phyloP scores from a whole-genome alignment of 1,284 basidiomycete genomes.

The Rhodotorula glutinis region DNA sequence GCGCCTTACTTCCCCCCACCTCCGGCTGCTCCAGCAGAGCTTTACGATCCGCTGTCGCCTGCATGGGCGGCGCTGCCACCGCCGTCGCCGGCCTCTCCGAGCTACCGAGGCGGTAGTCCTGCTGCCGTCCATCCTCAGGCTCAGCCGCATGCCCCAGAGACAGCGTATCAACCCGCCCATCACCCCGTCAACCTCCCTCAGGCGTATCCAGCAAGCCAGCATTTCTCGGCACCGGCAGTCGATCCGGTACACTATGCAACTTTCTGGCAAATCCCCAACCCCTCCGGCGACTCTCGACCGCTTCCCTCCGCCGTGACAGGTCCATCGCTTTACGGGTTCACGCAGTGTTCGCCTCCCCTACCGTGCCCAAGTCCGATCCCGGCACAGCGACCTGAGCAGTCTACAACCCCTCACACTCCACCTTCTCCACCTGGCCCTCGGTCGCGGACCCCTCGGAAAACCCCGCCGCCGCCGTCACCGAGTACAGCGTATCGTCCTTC shows the following conservation, averaged over 20 bases:
- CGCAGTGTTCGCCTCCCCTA: not conserved
- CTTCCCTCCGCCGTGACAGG: too few relatives aligned
- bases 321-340: too few relatives aligned
- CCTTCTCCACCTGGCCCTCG: not conserved
- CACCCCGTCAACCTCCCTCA: not conserved
- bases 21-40: conserved; percentile 8
- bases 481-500: conserved; percentile 10
- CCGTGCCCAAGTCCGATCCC: conserved; percentile 12
- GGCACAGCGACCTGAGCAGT: not conserved
- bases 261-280: too few relatives aligned
- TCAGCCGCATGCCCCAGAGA: not conserved
- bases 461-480: conserved; percentile 35
- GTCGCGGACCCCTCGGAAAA: not conserved
- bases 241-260: too few relatives aligned
- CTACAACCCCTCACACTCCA: too few relatives aligned
- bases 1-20: conserved; percentile 2
- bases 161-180: too few relatives aligned
- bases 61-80: not conserved
- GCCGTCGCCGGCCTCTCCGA: too few relatives aligned
- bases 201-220: not conserved
- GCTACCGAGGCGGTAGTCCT: too few relatives aligned
- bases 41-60: conserved; percentile 3
- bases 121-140: not conserved
- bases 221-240: too few relatives aligned
- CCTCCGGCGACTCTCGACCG: not conserved